A percentile compares a stretch with the other conserved stretches of the same genome.
phyloP scores from a whole-genome alignment of 1,284 basidiomycete species.

The Entoloma clypeatum region DNA sequence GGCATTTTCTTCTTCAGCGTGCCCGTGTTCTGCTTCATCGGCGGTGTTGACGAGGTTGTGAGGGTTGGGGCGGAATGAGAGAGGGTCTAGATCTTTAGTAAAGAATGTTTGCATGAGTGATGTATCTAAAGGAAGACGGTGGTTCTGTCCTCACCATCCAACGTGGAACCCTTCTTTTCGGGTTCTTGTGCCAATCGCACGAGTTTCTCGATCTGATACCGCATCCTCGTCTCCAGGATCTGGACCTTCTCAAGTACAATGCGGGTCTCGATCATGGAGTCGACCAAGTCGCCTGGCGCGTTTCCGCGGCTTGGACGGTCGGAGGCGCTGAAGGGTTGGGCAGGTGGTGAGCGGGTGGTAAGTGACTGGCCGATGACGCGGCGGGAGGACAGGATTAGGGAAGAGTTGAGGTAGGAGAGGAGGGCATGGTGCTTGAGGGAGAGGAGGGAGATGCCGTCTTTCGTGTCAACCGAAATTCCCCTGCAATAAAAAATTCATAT shows the following conservation, averaged over 20 bases:
- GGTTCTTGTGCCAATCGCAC: slow-evolving; percentile 68
- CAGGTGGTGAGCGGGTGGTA: slow-evolving; percentile 44
- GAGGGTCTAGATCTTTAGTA: slow-evolving; percentile 66
- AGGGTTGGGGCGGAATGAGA: slow-evolving; percentile 91
- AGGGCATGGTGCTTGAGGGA: slow-evolving; percentile 86
- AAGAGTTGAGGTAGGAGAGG: slow-evolving; percentile 84
- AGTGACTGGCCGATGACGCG: slow-evolving; percentile 64
- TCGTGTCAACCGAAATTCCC: slow-evolving; percentile 53
- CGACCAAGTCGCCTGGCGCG: slow-evolving; percentile 62
- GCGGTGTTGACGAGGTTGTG: slow-evolving; percentile 51
- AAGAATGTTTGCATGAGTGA: slow-evolving; percentile 4
- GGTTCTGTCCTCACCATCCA: slow-evolving; percentile 53
- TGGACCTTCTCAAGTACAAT: slow-evolving; percentile 79
- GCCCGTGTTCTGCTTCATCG: slow-evolving; percentile 27
- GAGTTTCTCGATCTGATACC: slow-evolving; percentile 95
- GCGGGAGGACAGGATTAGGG: slow-evolving; percentile 73
- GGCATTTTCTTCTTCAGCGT: too few relatives aligned
- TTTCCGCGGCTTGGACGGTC: slow-evolving; percentile 54
- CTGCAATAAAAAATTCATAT: slow-evolving; percentile 14
- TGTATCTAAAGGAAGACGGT: slow-evolving; percentile 3
- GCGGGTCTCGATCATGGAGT: slow-evolving; percentile 70
- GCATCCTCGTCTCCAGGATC: slow-evolving; percentile 81
- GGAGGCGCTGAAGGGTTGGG: slow-evolving; percentile 47
- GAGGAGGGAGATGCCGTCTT: slow-evolving; percentile 86
- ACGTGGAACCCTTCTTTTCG: slow-evolving; percentile 46